A percentile compares a stretch with the other conserved stretches of the same genome.
Evolutionary conservation across 352 stramenopile species (phyloP).

Genomic region (Blastocystis sp.): DNA sequence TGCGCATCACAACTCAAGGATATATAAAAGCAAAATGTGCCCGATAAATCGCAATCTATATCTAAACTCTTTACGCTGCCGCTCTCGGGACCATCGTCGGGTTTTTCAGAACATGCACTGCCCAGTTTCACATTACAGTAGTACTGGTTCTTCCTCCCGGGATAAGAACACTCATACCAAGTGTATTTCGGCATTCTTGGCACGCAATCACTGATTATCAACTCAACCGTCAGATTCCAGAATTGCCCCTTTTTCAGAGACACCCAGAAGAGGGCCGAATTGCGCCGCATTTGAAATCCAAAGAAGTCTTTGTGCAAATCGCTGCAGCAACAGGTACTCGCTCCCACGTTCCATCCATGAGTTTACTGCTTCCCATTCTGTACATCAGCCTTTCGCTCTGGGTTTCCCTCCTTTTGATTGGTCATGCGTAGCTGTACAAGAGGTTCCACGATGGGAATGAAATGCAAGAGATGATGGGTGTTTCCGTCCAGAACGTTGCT

Average conservation of each 20-base stretch:
- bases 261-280: background rate
- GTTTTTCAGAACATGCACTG: background rate
- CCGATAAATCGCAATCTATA: constrained; percentile 12
- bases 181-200: background rate
- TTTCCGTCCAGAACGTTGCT: background rate
- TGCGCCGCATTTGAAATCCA: background rate
- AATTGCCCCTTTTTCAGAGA: background rate
- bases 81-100: background rate
- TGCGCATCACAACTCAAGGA: constrained; percentile 6
- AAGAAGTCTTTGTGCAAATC: background rate
- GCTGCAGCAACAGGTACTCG: too few species aligned
- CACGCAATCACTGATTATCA: background rate
- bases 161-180: constrained; percentile 66
- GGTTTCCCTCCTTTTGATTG: background rate
- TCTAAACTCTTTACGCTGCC: background rate
- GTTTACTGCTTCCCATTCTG: background rate
- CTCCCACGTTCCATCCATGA: background rate
- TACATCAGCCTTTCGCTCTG: background rate
- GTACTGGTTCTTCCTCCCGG: constrained; percentile 2
- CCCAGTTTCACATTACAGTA: constrained; percentile 41
- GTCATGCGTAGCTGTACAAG: background rate
- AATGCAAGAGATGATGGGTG: background rate
- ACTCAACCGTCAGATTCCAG: background rate
- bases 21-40: constrained; percentile 43
- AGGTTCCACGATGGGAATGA: background rate